Conservation (phyloP, 139 green algal species). For the Chloropicon primus region DNA sequence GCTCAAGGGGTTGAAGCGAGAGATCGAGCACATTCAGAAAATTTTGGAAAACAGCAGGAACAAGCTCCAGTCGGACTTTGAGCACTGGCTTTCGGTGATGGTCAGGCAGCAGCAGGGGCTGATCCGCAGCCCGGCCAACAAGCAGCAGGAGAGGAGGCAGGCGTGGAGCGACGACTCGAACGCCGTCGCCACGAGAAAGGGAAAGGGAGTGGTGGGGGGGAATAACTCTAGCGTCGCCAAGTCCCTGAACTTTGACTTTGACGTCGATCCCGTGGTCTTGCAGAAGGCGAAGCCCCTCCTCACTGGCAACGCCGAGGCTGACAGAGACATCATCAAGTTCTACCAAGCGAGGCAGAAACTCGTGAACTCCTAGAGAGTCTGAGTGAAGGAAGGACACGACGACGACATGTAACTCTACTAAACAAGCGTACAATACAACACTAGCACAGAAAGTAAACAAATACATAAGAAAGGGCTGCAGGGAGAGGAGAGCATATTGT, state of each 20-base stretch:
- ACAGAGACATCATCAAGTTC: slow-evolving; percentile 74
- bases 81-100: slow-evolving; percentile 52
- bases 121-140: not conserved
- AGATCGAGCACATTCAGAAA: slow-evolving; percentile 74
- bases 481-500: too few species aligned
- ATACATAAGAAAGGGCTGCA: too few species aligned
- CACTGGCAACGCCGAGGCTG: slow-evolving; percentile 65
- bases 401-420: too few species aligned
- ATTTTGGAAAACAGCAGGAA: slow-evolving; percentile 54
- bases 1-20: slow-evolving; percentile 60
- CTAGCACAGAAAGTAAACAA: too few species aligned
- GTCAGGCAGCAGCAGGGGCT: slow-evolving; percentile 9
- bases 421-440: too few species aligned
- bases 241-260: not conserved
- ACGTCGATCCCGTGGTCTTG: slow-evolving; percentile 39
- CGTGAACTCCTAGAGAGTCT: slow-evolving; percentile 19
- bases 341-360: slow-evolving; percentile 62
- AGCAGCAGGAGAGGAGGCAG: not conserved
- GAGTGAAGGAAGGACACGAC: too few species aligned
- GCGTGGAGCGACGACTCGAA: not conserved
- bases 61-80: slow-evolving; percentile 60
- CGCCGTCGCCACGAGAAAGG: not conserved
- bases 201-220: not conserved
- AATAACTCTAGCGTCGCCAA: not conserved
- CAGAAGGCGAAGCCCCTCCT: slow-evolving; percentile 41